Evolutionary conservation across 495 filamentous ascomycete genomes (phyloP).

Genomic region (Neurospora sp.): DNA sequence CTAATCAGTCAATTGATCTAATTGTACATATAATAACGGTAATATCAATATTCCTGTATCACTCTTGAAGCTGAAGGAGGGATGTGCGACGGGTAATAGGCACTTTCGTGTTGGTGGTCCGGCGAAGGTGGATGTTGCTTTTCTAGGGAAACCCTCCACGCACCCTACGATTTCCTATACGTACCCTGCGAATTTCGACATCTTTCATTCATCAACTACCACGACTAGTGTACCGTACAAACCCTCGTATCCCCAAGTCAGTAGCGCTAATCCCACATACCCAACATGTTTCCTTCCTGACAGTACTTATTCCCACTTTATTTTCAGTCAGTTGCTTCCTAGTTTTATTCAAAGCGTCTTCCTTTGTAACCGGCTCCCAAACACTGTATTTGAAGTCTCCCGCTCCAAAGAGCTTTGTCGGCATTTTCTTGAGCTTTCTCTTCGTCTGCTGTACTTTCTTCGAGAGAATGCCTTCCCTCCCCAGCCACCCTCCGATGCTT

Average conservation of each 20-base stretch:
- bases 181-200: background rate
- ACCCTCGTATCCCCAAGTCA: background rate
- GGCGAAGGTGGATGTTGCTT: background rate
- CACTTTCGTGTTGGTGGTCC: too few species aligned
- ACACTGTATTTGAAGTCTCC: too few species aligned
- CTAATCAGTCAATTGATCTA: too few species aligned
- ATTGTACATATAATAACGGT: too few species aligned
- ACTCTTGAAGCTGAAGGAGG: too few species aligned
- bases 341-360: too few species aligned
- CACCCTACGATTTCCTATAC: background rate
- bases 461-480: background rate
- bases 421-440: background rate
- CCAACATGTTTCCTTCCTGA: too few species aligned
- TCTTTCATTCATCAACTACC: background rate
- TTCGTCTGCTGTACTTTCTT: background rate
- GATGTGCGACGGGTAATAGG: too few species aligned
- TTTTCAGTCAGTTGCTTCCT: rapidly evolving
- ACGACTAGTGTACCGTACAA: background rate
- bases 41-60: too few species aligned
- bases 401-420: background rate
- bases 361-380: too few species aligned
- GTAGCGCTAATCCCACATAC: background rate
- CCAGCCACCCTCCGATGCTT: background rate
- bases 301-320: too few species aligned
- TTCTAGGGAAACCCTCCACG: background rate